These are phyloP conservation scores for Trichaptum fuscoviolaceum DNA, from an alignment of 768 basidiomycete genomes.

Conservation along the genomic window DNA sequence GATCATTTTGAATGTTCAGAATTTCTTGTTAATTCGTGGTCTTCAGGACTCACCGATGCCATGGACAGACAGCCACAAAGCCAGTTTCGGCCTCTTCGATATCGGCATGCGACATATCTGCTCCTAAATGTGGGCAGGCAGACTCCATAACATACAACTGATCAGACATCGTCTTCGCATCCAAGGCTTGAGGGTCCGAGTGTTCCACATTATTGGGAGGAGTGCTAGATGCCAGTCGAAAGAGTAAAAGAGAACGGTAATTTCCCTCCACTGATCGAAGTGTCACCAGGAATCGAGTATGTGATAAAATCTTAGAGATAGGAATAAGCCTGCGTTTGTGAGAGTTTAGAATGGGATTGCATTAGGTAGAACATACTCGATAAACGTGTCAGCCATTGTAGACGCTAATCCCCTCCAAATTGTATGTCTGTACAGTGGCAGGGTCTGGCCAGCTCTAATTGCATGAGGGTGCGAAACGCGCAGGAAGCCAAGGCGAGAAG, in stretches of 20 bases:
- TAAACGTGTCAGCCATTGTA: not conserved
- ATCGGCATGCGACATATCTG: slow-evolving; percentile 74
- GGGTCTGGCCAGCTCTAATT: not conserved
- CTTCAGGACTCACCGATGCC: slow-evolving; percentile 52
- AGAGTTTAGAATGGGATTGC: not conserved
- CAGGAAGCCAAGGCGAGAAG: not conserved
- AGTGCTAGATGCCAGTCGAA: slow-evolving; percentile 38
- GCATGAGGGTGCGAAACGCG: not conserved
- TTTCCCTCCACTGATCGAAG: slow-evolving; percentile 52
- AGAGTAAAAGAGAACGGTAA: slow-evolving; percentile 61
- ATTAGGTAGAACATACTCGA: not conserved
- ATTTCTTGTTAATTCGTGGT: not conserved
- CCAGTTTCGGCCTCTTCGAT: slow-evolving; percentile 60
- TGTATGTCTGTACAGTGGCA: not conserved
- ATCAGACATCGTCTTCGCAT: slow-evolving; percentile 16
- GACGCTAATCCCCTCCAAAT: not conserved
- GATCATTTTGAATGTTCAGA: not conserved
- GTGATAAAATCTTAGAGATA: slow-evolving; percentile 20
- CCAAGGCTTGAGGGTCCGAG: slow-evolving; percentile 15
- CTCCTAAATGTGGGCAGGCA: slow-evolving; percentile 74
- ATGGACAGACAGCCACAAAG: slow-evolving; percentile 66
- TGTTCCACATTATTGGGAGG: not conserved
- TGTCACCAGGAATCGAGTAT: slow-evolving; percentile 56
- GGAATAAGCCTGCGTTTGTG: not conserved
- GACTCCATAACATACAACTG: slow-evolving; percentile 79